phyloP scores from a whole-genome alignment of 192 early-diverging fungal species.

The Rhizophagus clarus region DNA sequence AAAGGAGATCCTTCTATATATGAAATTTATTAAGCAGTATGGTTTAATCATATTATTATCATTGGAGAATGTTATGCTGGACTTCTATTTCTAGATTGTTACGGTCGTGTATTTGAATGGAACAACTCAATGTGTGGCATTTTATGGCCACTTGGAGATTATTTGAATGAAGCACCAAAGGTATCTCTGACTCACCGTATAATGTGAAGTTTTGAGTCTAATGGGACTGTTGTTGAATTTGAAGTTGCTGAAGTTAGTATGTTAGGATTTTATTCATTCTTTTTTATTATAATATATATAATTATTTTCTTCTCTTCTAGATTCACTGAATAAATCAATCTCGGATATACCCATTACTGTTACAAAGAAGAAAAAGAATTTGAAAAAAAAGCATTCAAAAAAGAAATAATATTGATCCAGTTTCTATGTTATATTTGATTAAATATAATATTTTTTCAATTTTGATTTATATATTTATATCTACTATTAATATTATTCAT shows the following conservation, averaged over 20 bases:
- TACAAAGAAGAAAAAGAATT: constrained; percentile 30
- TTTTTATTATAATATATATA: constrained; percentile 23
- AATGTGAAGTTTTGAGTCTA: neutral
- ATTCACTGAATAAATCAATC: constrained; percentile 21
- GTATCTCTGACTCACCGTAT: neutral
- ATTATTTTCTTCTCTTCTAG: constrained; percentile 24
- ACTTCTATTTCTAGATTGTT: constrained; percentile 28
- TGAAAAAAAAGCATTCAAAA: constrained; percentile 30
- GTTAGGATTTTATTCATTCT: constrained; percentile 20
- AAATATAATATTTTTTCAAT: no score
- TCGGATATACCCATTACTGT: constrained; percentile 5
- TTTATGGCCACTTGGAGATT: constrained; percentile 23
- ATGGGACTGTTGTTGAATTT: constrained; percentile 4
- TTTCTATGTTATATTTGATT: no score
- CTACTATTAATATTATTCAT: no score
- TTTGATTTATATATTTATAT: no score
- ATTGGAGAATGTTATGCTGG: neutral
- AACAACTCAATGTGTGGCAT: neutral
- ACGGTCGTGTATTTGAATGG: constrained; percentile 9
- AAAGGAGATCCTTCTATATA: neutral
- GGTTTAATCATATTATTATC: constrained; percentile 22
- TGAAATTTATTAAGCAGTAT: neutral
- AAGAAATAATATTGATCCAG: constrained; percentile 30
- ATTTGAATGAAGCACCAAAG: constrained; percentile 1
- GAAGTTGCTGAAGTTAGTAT: neutral